These are phyloP conservation scores for Cucurbita pepo DNA, from an alignment of 306 rosid genomes.

Conservation along the genomic window DNA sequence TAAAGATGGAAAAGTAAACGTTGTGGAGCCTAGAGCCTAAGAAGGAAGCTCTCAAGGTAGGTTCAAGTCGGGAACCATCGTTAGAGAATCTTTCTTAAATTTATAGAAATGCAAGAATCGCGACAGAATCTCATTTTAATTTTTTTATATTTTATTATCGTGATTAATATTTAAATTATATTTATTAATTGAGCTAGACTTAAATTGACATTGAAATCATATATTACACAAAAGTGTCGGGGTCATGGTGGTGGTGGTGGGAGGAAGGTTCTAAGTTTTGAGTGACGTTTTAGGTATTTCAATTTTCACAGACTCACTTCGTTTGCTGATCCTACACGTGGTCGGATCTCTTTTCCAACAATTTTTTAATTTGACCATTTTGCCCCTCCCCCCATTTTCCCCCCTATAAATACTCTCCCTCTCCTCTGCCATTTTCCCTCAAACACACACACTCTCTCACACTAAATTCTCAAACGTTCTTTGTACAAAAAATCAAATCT, in stretches of 20 bases:
- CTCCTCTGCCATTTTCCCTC: not conserved
- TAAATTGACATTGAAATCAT: no score
- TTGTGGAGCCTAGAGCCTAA: no score
- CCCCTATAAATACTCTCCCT: slow-evolving; percentile 14
- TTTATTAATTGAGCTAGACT: no score
- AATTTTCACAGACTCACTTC: slow-evolving; percentile 21
- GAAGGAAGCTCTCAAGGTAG: no score
- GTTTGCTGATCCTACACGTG: slow-evolving; percentile 61
- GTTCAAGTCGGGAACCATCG: not conserved
- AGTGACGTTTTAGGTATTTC: slow-evolving; percentile 13
- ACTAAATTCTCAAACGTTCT: not conserved
- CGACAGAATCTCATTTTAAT: not conserved
- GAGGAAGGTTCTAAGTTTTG: not conserved
- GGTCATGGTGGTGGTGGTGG: no score
- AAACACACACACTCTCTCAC: not conserved
- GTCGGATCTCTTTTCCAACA: slow-evolving; percentile 23
- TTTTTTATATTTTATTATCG: no score
- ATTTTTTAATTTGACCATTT: slow-evolving; percentile 24
- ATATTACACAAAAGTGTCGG: no score
- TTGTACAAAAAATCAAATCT: not conserved
- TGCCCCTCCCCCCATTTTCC: slow-evolving; percentile 5
- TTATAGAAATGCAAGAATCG: not conserved
- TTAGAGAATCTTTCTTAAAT: not conserved
- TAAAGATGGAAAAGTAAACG: no score
- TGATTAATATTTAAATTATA: no score